Base-by-base conservation (phyloP, 768 basidiomycete species). In the Leccinum variicolor region DNA sequence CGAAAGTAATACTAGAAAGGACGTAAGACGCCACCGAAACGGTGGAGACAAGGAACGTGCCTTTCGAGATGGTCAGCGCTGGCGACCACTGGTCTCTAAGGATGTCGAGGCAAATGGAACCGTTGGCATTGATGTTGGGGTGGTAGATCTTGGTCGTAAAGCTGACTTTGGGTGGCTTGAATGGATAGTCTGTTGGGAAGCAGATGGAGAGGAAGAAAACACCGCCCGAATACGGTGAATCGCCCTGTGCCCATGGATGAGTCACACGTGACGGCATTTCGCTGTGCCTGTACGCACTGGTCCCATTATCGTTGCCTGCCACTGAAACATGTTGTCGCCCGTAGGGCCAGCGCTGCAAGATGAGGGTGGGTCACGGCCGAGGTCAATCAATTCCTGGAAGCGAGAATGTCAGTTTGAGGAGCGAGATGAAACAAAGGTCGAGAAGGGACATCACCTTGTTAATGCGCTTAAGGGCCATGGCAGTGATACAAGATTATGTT, bases 141-240 rank as follows among this genome's bases (percentile, higher is more conserved):
- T 98, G 96, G 76, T 98, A 98, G 68, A 98, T 98, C 90, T 97
- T 98, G 71, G 97, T 98, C 65, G 94, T 96, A 77, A 99, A 99
- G 80, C 89, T 89, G 78, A 99, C 94, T 84, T 99, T 99, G 76
- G 97, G 97, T 45, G 97, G 97, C 79, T 98, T 98, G 89, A 98
- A 98, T 25, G 97, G 97, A 80, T 99, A 99, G 75, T 99, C 96
- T 75, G 90, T 92, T 49, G 93, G 92, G 83, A 94, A 94, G 46
- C 82, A 85, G 73, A 96, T 94, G 50, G 89, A 87, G 49, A 95
- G 86, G 90, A 98, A 98, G 82, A 99, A 99, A 55, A 99, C 97
- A 73, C 97, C 97, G 69, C 97, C 97, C 31, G 96, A 87, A 72
- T 99, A 99, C 28, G 97, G 97, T 67, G 94, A 97, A 73, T 99